These are phyloP conservation scores for Coniochaeta sp. DNA, from an alignment of 2,329 filamentous ascomycete genomes.

Conservation along the genomic window DNA sequence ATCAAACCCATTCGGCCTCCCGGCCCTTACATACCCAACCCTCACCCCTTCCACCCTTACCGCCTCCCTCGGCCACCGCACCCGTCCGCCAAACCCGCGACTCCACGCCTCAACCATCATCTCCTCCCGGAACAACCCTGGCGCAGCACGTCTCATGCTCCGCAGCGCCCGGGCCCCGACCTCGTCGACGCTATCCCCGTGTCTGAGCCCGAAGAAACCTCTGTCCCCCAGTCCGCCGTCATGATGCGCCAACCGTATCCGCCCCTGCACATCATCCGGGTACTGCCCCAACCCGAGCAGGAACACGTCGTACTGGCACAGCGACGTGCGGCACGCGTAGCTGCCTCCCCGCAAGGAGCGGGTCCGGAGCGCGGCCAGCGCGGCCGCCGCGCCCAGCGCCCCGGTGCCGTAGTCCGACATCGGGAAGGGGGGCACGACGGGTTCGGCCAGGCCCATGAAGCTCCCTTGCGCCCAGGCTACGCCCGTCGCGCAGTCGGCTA, in stretches of 20 bases:
- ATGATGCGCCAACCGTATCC: constrained; percentile 40
- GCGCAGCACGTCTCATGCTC: constrained; percentile 43
- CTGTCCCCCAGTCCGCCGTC: constrained; percentile 18
- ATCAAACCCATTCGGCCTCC: constrained; percentile 24
- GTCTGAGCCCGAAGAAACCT: constrained; percentile 46
- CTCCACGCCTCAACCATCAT: constrained; percentile 42
- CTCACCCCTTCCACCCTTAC: constrained; percentile 34
- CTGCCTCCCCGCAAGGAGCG: constrained; percentile 57
- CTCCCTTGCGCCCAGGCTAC: constrained; percentile 55
- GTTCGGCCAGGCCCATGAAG: constrained; percentile 54
- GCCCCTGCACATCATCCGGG: constrained; percentile 40
- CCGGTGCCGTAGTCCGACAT: constrained; percentile 64
- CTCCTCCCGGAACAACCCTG: constrained; percentile 43
- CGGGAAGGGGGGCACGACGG: constrained; percentile 58
- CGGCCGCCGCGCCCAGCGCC: constrained; percentile 63
- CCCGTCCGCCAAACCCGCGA: constrained; percentile 30
- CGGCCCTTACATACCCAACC: constrained; percentile 34
- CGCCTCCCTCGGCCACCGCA: constrained; percentile 36
- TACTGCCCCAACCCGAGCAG: constrained; percentile 55
- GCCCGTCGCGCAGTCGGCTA: constrained; percentile 58
- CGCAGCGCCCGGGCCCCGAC: constrained; percentile 53
- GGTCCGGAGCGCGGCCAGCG: constrained; percentile 55
- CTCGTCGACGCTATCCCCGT: constrained; percentile 58
- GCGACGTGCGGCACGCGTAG: constrained; percentile 56
- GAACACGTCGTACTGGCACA: constrained; percentile 63